Evolutionary conservation across 768 basidiomycete species (phyloP).

Genomic region (Krasilnikovozyma curviuscula): DNA sequence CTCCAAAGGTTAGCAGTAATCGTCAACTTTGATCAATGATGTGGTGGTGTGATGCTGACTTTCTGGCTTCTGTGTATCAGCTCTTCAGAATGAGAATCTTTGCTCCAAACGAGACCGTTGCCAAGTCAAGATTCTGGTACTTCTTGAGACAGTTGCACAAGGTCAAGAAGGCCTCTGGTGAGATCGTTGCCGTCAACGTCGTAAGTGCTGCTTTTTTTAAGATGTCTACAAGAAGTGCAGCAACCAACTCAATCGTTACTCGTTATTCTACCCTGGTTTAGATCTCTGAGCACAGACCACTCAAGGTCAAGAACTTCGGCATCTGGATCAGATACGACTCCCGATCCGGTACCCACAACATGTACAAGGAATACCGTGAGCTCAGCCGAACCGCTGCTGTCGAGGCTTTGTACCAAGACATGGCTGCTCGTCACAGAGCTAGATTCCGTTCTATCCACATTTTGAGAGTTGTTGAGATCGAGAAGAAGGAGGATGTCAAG

Average conservation of each 20-base stretch:
- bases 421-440: constrained; percentile 97
- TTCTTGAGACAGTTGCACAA: constrained; percentile 96
- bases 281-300: constrained; percentile 93
- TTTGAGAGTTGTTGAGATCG: constrained; percentile 73
- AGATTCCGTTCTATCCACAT: constrained; percentile 98
- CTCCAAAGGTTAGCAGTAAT: constrained; percentile 80
- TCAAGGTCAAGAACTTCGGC: constrained; percentile 99
- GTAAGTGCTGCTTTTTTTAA: constrained; percentile 39
- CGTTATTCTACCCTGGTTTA: constrained; percentile 27
- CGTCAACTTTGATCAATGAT: no score
- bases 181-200: constrained; percentile 95
- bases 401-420: constrained; percentile 94
- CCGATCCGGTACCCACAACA: constrained; percentile 98
- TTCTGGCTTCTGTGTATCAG: neutral
- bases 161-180: constrained; percentile 98
- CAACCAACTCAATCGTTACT: no score
- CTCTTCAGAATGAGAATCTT: constrained; percentile 45
- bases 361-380: constrained; percentile 95
- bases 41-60: neutral
- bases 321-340: constrained; percentile 99
- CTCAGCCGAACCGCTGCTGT: constrained; percentile 86
- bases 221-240: neutral
- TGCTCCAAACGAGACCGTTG: constrained; percentile 93
- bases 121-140: constrained; percentile 99
- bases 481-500: constrained; percentile 55